phyloP scores from a whole-genome alignment of 768 basidiomycete genomes.

The Suillus paluster region DNA sequence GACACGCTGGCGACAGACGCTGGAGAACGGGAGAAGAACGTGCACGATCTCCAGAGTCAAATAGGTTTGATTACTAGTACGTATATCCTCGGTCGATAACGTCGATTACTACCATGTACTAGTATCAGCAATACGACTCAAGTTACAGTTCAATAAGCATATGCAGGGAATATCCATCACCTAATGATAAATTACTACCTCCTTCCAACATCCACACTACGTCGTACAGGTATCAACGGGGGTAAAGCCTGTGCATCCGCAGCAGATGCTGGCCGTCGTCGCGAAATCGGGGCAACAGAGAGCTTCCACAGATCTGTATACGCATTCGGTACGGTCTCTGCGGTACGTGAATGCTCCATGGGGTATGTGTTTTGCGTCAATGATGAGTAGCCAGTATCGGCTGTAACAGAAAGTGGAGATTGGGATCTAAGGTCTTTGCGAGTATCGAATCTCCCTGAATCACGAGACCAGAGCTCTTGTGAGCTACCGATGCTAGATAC shows the following conservation, averaged over 20 bases:
- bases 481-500: conserved; percentile 24
- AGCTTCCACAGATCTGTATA: conserved; percentile 9
- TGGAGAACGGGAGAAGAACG: neutral
- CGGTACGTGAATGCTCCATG: conserved; percentile 7
- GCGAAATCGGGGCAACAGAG: conserved; percentile 8
- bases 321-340: neutral
- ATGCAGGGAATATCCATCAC: neutral
- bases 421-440: neutral
- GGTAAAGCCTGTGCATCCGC: conserved; percentile 10
- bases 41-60: neutral
- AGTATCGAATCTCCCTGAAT: conserved; percentile 16
- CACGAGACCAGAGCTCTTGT: conserved; percentile 26
- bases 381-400: neutral
- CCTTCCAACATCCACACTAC: conserved; percentile 19
- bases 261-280: neutral
- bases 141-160: neutral
- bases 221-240: conserved; percentile 30
- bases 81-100: neutral
- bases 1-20: neutral
- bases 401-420: neutral
- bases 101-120: neutral
- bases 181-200: neutral
- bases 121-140: neutral
- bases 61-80: neutral
- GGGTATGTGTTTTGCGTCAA: conserved; percentile 6